Conservation (phyloP, 2,329 filamentous ascomycete species). For the Fonsecaea monophora region DNA sequence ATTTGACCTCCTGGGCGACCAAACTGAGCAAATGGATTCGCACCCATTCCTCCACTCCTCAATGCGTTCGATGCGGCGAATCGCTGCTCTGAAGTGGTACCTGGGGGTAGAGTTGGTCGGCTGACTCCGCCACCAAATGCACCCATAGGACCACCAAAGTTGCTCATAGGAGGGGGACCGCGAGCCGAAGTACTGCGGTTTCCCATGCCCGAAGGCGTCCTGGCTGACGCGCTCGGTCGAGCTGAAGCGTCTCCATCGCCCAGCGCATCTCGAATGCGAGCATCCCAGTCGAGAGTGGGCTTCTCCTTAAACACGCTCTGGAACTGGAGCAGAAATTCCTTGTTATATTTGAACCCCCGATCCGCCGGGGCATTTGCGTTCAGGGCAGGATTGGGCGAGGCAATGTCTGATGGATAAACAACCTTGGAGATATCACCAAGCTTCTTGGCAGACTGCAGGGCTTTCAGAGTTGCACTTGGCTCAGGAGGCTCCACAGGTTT, state of each 20-base stretch:
- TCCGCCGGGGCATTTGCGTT: slow-evolving; percentile 75
- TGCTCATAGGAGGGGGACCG: slow-evolving; percentile 58
- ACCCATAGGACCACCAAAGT: slow-evolving; percentile 68
- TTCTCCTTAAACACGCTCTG: slow-evolving; percentile 96
- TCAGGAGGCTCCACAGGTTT: slow-evolving; percentile 89
- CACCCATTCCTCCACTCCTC: slow-evolving; percentile 48
- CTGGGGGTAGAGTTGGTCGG: slow-evolving; percentile 69
- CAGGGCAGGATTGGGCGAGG: slow-evolving; percentile 87
- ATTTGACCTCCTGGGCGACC: slow-evolving; percentile 63
- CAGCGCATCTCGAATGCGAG: slow-evolving; percentile 82
- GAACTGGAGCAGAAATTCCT: slow-evolving; percentile 94
- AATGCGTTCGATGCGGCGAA: slow-evolving; percentile 70
- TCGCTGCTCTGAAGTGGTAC: slow-evolving; percentile 78
- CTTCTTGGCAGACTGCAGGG: slow-evolving; percentile 89
- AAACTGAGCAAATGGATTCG: slow-evolving; percentile 66
- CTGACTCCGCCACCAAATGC: slow-evolving; percentile 60
- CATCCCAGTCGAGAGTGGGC: slow-evolving; percentile 90
- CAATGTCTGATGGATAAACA: slow-evolving; percentile 82
- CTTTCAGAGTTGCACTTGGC: slow-evolving; percentile 91
- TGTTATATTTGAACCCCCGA: slow-evolving; percentile 92
- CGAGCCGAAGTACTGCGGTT: slow-evolving; percentile 60
- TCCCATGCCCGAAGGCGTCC: slow-evolving; percentile 57
- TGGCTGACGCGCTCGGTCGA: slow-evolving; percentile 65
- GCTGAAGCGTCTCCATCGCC: slow-evolving; percentile 75
- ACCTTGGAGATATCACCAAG: slow-evolving; percentile 78